Percentiles rank a stretch among this genome's conserved stretches.
Conservation (phyloP, 2,329 filamentous ascomycete species). For the Ceratocystis albifundus region DNA sequence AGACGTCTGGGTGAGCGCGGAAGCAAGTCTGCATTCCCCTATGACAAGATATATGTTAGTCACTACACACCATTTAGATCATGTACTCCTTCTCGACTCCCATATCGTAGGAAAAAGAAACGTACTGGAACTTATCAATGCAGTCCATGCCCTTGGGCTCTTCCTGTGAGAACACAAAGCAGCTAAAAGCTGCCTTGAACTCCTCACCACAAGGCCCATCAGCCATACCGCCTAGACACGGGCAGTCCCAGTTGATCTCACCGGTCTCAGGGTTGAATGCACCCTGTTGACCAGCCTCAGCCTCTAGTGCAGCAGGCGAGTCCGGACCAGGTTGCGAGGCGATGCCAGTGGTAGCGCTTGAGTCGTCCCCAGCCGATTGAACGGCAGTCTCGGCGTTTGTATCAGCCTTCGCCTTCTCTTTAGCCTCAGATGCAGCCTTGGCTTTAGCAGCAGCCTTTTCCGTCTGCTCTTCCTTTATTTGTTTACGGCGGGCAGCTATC, state of each 20-base stretch:
- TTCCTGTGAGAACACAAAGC: constrained; percentile 89
- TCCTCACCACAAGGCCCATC: constrained; percentile 89
- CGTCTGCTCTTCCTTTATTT: constrained; percentile 33
- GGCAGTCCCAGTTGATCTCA: constrained; percentile 99
- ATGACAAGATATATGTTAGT: constrained; percentile 20
- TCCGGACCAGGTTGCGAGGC: constrained; percentile 26
- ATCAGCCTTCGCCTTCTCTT: constrained; percentile 24
- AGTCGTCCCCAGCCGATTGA: constrained; percentile 23
- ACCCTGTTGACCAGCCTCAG: constrained; percentile 74
- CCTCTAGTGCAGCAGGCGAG: constrained; percentile 50
- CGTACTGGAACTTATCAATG: constrained; percentile 93
- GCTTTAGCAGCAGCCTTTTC: constrained; percentile 24
- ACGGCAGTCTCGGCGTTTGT: constrained; percentile 26
- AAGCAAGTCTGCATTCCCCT: constrained; percentile 98
- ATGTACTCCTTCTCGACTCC: too few relatives aligned
- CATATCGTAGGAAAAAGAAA: constrained; percentile 25
- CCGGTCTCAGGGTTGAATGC: constrained; percentile 98
- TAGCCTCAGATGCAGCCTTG: constrained; percentile 28
- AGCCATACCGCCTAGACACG: constrained; percentile 94
- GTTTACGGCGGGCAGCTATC: constrained; percentile 49
- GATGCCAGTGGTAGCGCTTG: constrained; percentile 25
- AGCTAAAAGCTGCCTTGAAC: constrained; percentile 93
- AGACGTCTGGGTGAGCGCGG: constrained; percentile 80
- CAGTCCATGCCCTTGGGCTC: constrained; percentile 97
- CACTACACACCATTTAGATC: neutral